These are phyloP conservation scores for Salvia miltiorrhiza DNA, from an alignment of 257 asterid species.

Conservation along the genomic window DNA sequence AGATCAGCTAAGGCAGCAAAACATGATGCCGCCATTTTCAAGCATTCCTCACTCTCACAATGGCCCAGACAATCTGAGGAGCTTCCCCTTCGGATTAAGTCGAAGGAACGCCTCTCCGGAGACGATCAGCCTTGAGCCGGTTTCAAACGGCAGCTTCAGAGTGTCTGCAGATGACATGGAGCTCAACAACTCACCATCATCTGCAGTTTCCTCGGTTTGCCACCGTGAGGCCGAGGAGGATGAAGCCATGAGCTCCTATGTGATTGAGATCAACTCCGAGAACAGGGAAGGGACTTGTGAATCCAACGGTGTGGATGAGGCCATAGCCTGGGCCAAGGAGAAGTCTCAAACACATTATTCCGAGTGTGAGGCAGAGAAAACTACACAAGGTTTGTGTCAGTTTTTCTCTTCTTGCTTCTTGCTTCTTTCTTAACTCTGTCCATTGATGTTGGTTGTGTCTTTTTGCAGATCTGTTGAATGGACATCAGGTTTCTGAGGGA, in stretches of 20 bases:
- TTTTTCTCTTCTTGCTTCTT: background rate
- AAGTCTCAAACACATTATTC: conserved; percentile 46
- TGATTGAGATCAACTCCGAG: conserved; percentile 59
- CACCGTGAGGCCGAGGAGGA: conserved; percentile 36
- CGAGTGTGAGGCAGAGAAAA: conserved; percentile 32
- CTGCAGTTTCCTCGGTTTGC: conserved; percentile 53
- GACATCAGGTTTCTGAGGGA: conserved; percentile 36
- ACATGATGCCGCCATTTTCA: conserved; percentile 31
- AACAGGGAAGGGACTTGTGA: conserved; percentile 48
- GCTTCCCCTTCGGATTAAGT: conserved; percentile 39
- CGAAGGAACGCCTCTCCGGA: conserved; percentile 65
- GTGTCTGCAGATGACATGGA: conserved; percentile 45
- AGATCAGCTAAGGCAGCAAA: conserved; percentile 27
- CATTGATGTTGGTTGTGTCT: conserved; percentile 7
- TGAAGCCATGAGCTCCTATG: conserved; percentile 68
- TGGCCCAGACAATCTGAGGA: conserved; percentile 26
- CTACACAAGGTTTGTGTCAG: conserved; percentile 30
- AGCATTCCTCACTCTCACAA: conserved; percentile 20
- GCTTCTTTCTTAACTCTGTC: background rate
- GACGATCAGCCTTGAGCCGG: conserved; percentile 48
- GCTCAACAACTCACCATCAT: conserved; percentile 48
- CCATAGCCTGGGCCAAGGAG: conserved; percentile 86
- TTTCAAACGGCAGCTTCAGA: conserved; percentile 41
- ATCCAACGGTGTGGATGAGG: conserved; percentile 71
- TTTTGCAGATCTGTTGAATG: conserved; percentile 31